A percentile compares a stretch with the other conserved stretches of the same genome.
phyloP scores from a whole-genome alignment of 177 flowering plant genomes.

The Vitis hybrid region DNA sequence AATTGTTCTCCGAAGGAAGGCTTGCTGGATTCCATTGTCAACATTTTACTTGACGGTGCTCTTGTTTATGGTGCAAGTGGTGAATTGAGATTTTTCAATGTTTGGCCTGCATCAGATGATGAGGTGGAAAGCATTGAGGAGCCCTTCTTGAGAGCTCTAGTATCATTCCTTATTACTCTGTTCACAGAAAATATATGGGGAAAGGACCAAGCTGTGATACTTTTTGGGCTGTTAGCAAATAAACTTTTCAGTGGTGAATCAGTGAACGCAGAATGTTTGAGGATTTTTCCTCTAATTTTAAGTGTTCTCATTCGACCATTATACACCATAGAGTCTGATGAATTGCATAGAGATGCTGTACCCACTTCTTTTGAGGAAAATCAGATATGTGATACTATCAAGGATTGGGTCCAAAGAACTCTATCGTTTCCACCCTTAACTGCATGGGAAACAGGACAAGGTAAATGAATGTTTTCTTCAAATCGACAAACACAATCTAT shows the following conservation, averaged over 20 bases:
- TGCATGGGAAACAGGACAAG: conserved; percentile 55
- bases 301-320: conserved; percentile 52
- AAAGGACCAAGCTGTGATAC: conserved; percentile 42
- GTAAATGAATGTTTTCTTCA: conserved; percentile 31
- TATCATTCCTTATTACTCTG: conserved; percentile 50
- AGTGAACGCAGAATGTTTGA: conserved; percentile 54
- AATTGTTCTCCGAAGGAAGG: conserved; percentile 18
- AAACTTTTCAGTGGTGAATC: conserved; percentile 62
- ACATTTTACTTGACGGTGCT: conserved; percentile 77
- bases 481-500: background rate
- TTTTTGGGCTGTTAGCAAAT: conserved; percentile 43
- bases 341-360: conserved; percentile 18
- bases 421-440: conserved; percentile 55
- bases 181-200: conserved; percentile 59
- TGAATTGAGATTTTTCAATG: conserved; percentile 25
- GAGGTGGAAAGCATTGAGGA: conserved; percentile 58
- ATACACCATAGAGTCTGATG: conserved; percentile 22
- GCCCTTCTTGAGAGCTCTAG: conserved; percentile 78
- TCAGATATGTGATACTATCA: conserved; percentile 34
- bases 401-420: conserved; percentile 66
- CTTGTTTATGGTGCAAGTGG: conserved; percentile 49
- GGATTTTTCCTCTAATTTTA: conserved; percentile 63
- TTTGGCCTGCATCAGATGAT: conserved; percentile 44
- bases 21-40: conserved; percentile 55
- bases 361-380: conserved; percentile 31